Conservation (phyloP, 345 rosid species). For the Xanthoceras sorbifolium region DNA sequence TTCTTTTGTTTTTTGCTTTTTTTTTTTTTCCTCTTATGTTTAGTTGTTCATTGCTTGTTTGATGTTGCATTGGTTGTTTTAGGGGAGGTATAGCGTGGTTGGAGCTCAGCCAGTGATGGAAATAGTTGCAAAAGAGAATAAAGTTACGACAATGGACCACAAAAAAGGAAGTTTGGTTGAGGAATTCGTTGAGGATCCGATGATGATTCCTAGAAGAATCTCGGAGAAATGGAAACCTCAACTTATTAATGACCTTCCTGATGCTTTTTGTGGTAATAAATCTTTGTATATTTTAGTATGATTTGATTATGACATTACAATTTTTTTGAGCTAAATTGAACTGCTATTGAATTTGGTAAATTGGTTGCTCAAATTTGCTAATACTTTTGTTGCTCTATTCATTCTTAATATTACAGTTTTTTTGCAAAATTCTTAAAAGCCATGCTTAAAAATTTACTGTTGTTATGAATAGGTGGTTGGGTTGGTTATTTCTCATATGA, state of each 20-base stretch:
- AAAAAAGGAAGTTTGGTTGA: conserved; percentile 50
- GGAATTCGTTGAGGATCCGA: conserved; percentile 76
- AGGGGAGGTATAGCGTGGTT: conserved; percentile 84
- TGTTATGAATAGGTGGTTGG: conserved; percentile 77
- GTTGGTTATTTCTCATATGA: conserved; percentile 93
- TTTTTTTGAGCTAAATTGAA: background rate
- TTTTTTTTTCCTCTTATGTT: too few relatives aligned
- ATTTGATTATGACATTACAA: background rate
- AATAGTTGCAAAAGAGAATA: conserved; percentile 71
- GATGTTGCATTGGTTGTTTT: conserved; percentile 24
- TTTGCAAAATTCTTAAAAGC: background rate
- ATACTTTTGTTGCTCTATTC: background rate
- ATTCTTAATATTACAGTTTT: background rate
- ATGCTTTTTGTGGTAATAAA: conserved; percentile 76
- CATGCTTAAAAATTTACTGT: conserved; percentile 1
- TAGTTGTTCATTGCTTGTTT: background rate
- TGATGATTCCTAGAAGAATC: conserved; percentile 63
- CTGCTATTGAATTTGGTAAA: background rate
- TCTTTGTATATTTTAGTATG: conserved; percentile 1
- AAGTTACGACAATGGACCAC: conserved; percentile 75
- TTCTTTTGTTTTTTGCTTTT: too few relatives aligned
- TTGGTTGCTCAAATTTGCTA: background rate
- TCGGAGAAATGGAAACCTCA: conserved; percentile 82
- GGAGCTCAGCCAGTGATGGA: conserved; percentile 86
- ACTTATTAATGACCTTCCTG: conserved; percentile 70